Conservation (phyloP, 2,329 filamentous ascomycete species). For the Ilyonectria sp. region DNA sequence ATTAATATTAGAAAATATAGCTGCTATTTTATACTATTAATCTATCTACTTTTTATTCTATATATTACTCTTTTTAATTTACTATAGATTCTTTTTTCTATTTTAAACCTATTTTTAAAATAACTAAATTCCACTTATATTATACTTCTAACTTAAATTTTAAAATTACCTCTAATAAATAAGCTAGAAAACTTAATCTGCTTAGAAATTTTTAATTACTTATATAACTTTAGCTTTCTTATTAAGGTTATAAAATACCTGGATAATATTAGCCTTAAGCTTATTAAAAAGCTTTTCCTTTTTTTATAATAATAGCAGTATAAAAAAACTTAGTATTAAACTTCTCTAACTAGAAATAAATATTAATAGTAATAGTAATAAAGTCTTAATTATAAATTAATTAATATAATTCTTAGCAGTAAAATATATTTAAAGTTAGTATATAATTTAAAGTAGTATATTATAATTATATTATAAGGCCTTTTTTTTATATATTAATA, state of each 20-base stretch:
- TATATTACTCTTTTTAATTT: no score
- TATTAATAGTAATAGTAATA: constrained; percentile 4
- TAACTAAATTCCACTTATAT: no score
- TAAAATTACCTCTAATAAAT: constrained; percentile 6
- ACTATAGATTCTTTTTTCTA: no score
- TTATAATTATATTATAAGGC: constrained; percentile 6
- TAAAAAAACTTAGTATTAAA: neutral
- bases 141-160: no score
- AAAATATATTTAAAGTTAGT: constrained; percentile 13
- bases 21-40: no score
- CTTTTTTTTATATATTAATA: constrained; percentile 5
- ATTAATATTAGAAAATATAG: no score
- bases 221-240: constrained; percentile 4
- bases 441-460: neutral
- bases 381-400: constrained; percentile 9
- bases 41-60: no score
- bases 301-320: constrained; percentile 6
- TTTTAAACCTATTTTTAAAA: no score
- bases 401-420: constrained; percentile 11
- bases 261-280: neutral
- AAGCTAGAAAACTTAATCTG: constrained; percentile 7
- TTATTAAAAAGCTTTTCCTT: neutral
- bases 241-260: constrained; percentile 7
- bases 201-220: neutral
- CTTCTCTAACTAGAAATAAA: no score